Evolutionary conservation across 208 protist species (phyloP).

Genomic region (Leishmania lainsoni): DNA sequence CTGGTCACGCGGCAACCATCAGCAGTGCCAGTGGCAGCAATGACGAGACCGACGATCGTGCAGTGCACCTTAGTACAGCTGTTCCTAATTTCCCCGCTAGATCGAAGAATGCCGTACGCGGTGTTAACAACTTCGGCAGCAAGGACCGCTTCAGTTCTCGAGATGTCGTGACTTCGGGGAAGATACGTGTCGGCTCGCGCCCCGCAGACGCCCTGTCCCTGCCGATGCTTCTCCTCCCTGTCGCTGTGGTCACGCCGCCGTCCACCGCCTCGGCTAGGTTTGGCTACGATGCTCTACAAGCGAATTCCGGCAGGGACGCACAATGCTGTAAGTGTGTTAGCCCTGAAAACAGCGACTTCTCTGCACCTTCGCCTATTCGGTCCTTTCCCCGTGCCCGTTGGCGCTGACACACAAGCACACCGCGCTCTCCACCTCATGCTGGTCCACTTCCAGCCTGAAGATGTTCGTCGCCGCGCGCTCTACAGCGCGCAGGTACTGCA

Average conservation of each 20-base stretch:
- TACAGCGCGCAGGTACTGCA: constrained; percentile 57
- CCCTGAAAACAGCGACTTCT: background rate
- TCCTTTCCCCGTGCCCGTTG: constrained; percentile 13
- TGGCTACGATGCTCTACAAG: background rate
- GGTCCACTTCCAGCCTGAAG: constrained; percentile 19
- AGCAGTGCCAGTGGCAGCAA: constrained; percentile 5
- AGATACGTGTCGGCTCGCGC: background rate
- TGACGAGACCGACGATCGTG: background rate
- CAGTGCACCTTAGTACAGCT: background rate
- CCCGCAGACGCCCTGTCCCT: background rate
- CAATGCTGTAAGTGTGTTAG: background rate
- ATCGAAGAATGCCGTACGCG: constrained; percentile 12
- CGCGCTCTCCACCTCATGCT: constrained; percentile 28
- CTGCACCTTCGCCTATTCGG: background rate
- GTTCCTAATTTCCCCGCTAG: constrained; percentile 8
- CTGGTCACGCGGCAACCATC: background rate
- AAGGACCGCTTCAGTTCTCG: background rate
- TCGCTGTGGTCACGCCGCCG: background rate
- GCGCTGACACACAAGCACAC: constrained; percentile 3
- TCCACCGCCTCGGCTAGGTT: background rate
- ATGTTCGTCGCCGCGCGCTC: constrained; percentile 38
- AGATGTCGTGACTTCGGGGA: background rate
- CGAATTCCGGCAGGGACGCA: background rate
- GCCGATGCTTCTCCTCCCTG: constrained; percentile 11
- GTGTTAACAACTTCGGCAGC: background rate